phyloP scores from a whole-genome alignment of 352 stramenopile genomes.

The Globisporangium lucens region DNA sequence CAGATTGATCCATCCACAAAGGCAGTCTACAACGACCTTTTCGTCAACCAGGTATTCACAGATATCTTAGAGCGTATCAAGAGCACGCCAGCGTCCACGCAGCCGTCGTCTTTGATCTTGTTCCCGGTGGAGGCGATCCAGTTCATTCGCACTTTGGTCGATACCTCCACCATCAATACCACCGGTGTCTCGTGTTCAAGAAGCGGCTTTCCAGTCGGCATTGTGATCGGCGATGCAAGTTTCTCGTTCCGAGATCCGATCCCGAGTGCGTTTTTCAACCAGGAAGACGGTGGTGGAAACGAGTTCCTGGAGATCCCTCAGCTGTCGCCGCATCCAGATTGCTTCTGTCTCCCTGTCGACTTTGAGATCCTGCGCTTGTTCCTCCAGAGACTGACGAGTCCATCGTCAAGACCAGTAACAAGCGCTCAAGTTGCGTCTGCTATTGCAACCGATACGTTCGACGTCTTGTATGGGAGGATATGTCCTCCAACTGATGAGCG shows the following conservation, averaged over 20 bases:
- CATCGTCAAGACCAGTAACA: background rate
- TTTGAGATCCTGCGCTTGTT: conserved; percentile 62
- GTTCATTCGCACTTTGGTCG: conserved; percentile 43
- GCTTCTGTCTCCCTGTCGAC: conserved; percentile 78
- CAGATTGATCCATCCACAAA: conserved; percentile 20
- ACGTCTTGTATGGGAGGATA: conserved; percentile 42
- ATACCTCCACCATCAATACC: background rate
- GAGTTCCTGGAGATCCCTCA: conserved; percentile 55
- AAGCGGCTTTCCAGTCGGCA: conserved; percentile 20
- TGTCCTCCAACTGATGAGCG: background rate
- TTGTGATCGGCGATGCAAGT: conserved; percentile 51
- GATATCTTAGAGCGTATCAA: conserved; percentile 29
- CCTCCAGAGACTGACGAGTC: conserved; percentile 24
- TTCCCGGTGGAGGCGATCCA: conserved; percentile 67
- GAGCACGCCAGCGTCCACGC: background rate
- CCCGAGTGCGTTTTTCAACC: conserved; percentile 49
- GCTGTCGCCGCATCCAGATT: conserved; percentile 74
- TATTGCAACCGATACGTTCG: conserved; percentile 67
- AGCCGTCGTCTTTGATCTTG: conserved; percentile 47
- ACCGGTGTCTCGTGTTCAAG: background rate
- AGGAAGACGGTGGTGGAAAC: conserved; percentile 1
- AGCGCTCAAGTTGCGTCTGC: conserved; percentile 27
- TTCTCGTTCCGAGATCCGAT: conserved; percentile 66
- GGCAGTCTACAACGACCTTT: conserved; percentile 33
- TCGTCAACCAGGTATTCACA: conserved; percentile 40